These are phyloP conservation scores for Colletotrichum sp. DNA, from an alignment of 2,329 filamentous ascomycete species.

Conservation along the genomic window DNA sequence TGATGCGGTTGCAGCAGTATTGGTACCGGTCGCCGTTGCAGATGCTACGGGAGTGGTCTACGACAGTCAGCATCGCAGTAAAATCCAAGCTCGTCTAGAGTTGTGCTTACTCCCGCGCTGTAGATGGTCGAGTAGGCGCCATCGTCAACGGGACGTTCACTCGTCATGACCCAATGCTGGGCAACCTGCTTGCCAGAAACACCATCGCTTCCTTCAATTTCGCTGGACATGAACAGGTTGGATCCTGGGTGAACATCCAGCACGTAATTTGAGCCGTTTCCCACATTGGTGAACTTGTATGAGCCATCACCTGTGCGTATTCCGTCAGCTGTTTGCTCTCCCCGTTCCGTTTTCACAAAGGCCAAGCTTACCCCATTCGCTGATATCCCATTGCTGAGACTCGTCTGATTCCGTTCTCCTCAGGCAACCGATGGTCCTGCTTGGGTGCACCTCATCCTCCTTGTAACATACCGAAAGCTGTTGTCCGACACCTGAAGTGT, in stretches of 20 bases:
- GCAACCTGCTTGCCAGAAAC: constrained; percentile 28
- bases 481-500: constrained; percentile 27
- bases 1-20: constrained; percentile 1
- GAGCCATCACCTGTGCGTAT: constrained; percentile 21
- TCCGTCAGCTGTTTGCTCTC: not conserved
- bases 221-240: constrained; percentile 34
- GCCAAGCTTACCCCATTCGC: constrained; percentile 25
- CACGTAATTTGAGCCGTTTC: constrained; percentile 34
- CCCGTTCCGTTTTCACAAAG: accelerated
- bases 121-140: constrained; percentile 36
- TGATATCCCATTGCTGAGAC: constrained; percentile 37
- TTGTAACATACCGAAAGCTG: constrained; percentile 35
- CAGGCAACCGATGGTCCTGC: constrained; percentile 34
- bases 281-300: constrained; percentile 33
- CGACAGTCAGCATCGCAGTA: not conserved
- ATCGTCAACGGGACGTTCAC: constrained; percentile 32
- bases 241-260: constrained; percentile 36
- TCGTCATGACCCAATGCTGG: constrained; percentile 39
- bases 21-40: not conserved
- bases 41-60: not conserved
- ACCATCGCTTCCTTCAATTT: constrained; percentile 21
- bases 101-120: constrained; percentile 25
- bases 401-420: constrained; percentile 26
- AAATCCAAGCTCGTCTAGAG: accelerated
- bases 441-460: constrained; percentile 25